phyloP scores from a whole-genome alignment of 352 stramenopile genomes.

The Peronospora tabacina region DNA sequence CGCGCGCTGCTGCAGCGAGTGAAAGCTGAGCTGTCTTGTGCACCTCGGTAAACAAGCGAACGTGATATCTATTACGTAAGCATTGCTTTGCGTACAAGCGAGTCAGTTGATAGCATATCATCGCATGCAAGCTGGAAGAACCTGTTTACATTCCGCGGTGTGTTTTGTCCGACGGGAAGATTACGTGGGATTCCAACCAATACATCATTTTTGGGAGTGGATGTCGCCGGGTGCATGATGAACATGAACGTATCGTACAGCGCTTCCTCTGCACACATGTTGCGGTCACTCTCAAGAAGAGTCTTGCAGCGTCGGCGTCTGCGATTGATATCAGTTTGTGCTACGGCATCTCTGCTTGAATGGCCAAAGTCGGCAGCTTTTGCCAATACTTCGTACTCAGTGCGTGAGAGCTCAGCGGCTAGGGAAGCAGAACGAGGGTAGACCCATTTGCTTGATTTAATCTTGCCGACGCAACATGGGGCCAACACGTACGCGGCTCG shows the following conservation, averaged over 20 bases:
- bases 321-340: conserved; percentile 41
- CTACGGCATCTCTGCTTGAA: conserved; percentile 30
- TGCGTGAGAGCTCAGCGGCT: conserved; percentile 33
- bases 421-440: conserved; percentile 58
- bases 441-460: conserved; percentile 50
- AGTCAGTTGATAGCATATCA: conserved; percentile 17
- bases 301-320: conserved; percentile 66
- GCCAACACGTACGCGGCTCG: conserved; percentile 65
- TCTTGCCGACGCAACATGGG: conserved; percentile 76
- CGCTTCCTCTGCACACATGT: conserved; percentile 42
- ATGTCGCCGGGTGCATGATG: conserved; percentile 63
- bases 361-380: conserved; percentile 75
- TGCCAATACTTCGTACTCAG: conserved; percentile 70
- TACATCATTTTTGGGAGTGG: conserved; percentile 80
- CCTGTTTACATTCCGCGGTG: conserved; percentile 3
- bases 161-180: conserved; percentile 1
- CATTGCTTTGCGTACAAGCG: conserved; percentile 27
- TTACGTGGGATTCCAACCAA: conserved; percentile 53
- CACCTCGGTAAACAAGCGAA: conserved; percentile 6
- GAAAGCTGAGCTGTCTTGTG: conserved; percentile 5
- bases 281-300: conserved; percentile 76
- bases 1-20: conserved; percentile 56
- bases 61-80: conserved; percentile 6
- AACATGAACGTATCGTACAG: conserved; percentile 67
- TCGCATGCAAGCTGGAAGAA: conserved; percentile 30